A percentile compares a stretch with the other conserved stretches of the same genome.
phyloP scores from a whole-genome alignment of 495 filamentous ascomycete species.

The Darksidea phi region DNA sequence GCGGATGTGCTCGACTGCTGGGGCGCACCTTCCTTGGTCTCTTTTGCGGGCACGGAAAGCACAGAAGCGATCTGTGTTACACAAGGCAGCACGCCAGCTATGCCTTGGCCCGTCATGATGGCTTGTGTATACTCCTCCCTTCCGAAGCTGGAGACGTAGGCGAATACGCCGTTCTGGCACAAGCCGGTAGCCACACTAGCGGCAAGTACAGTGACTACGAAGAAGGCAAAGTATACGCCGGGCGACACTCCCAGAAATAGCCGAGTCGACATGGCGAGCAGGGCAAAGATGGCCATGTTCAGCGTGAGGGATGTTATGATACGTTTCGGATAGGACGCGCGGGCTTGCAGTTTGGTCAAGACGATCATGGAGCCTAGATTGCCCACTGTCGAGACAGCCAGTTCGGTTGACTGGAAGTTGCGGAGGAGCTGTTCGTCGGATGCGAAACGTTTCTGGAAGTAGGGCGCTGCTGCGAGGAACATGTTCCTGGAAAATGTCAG shows the following conservation, averaged over 20 bases:
- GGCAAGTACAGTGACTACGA: conserved; percentile 78
- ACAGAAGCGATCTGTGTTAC: conserved; percentile 83
- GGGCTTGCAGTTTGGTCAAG: conserved; percentile 73
- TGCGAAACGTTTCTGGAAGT: conserved; percentile 82
- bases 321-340: conserved; percentile 79
- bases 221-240: conserved; percentile 69
- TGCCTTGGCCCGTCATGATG: conserved; percentile 91
- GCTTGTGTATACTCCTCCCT: conserved; percentile 86
- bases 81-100: conserved; percentile 88
- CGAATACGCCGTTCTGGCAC: conserved; percentile 92
- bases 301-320: conserved; percentile 72
- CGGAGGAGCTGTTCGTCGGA: conserved; percentile 65
- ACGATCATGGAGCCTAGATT: conserved; percentile 72
- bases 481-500: conserved; percentile 72
- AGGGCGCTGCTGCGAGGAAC: conserved; percentile 93
- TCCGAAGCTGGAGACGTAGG: conserved; percentile 82
- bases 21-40: conserved; percentile 28
- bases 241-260: conserved; percentile 60
- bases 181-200: conserved; percentile 77
- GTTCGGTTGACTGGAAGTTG: conserved; percentile 84
- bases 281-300: conserved; percentile 66
- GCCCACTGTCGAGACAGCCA: conserved; percentile 79
- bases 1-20: conserved; percentile 62
- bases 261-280: conserved; percentile 78
- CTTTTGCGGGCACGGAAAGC: conserved; percentile 57